Percentiles rank a stretch among this genome's conserved stretches.
Conservation (phyloP, 2,329 filamentous ascomycete species). For the Cladosporium sp. region DNA sequence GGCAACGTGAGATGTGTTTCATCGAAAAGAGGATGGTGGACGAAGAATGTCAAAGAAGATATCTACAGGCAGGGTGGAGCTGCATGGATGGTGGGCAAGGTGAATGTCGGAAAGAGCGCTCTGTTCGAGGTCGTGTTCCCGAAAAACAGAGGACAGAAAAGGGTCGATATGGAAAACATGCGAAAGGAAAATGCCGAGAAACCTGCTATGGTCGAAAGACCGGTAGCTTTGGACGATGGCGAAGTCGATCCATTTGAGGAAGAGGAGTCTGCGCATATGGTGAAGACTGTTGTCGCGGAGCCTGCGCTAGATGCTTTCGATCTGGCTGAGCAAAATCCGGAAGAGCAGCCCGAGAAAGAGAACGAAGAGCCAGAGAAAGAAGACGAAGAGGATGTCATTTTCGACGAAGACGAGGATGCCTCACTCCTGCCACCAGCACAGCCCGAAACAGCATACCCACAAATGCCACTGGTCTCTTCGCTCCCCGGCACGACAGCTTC, state of each 20-base stretch:
- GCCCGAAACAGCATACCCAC: constrained; percentile 72
- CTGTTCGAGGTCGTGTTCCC: constrained; percentile 88
- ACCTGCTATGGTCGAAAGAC: not conserved
- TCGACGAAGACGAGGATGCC: constrained; percentile 32
- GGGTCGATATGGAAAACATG: not conserved
- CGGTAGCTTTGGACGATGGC: not conserved
- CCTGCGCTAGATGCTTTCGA: constrained; percentile 17
- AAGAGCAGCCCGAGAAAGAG: not conserved
- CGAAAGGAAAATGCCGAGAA: not conserved
- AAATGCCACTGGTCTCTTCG: constrained; percentile 82
- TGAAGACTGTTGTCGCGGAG: not conserved
- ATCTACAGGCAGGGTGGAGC: constrained; percentile 83
- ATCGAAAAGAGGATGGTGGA: constrained; percentile 88
- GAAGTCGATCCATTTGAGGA: constrained; percentile 9
- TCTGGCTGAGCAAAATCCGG: constrained; percentile 12
- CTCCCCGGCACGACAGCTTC: constrained; percentile 93
- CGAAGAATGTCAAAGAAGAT: constrained; percentile 78
- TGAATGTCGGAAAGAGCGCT: constrained; percentile 95
- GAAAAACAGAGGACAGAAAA: constrained; percentile 55
- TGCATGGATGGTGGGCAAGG: constrained; percentile 96
- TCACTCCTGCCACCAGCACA: constrained; percentile 74
- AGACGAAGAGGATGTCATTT: constrained; percentile 26
- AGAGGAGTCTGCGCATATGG: not conserved
- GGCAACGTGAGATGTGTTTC: constrained; percentile 89
- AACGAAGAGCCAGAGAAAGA: constrained; percentile 17